These are phyloP conservation scores for Naumovozyma castellii DNA, from an alignment of 805 yeast genomes.

Conservation along the genomic window DNA sequence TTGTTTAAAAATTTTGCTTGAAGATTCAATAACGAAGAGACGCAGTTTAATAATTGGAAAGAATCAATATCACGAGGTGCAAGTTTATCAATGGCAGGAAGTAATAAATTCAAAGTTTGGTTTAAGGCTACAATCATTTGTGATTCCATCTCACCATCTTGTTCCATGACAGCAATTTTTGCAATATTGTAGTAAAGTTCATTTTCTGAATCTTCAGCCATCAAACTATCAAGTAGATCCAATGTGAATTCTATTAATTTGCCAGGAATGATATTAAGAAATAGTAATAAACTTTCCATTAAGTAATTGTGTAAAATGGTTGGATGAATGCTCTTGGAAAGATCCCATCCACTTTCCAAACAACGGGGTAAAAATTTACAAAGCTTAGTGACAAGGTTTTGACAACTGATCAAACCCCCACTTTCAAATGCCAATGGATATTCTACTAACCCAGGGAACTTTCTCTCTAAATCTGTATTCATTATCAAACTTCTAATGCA, in stretches of 20 bases:
- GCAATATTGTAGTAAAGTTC: slow-evolving; percentile 20
- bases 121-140: slow-evolving; percentile 16
- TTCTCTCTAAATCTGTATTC: slow-evolving; percentile 45
- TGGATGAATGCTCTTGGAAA: slow-evolving; percentile 24
- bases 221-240: slow-evolving; percentile 10
- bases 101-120: slow-evolving; percentile 13
- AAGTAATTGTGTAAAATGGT: slow-evolving; percentile 40
- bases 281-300: slow-evolving; percentile 38
- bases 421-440: slow-evolving; percentile 34
- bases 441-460: slow-evolving; percentile 50
- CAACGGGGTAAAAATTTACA: slow-evolving; percentile 42
- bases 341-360: slow-evolving; percentile 36
- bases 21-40: slow-evolving; percentile 21
- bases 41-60: slow-evolving; percentile 17
- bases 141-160: slow-evolving; percentile 16
- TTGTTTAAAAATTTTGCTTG: slow-evolving; percentile 21
- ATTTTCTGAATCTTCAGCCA: slow-evolving; percentile 12
- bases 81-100: slow-evolving; percentile 11
- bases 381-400: slow-evolving; percentile 32
- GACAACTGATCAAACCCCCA: slow-evolving; percentile 14
- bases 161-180: slow-evolving; percentile 17
- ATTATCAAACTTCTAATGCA: slow-evolving; percentile 46
- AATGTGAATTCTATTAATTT: slow-evolving; percentile 16
- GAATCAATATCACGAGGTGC: slow-evolving; percentile 14
- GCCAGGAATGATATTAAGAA: slow-evolving; percentile 15